Conservation (phyloP, 768 basidiomycete genomes). For the Leccinellum luteum region DNA sequence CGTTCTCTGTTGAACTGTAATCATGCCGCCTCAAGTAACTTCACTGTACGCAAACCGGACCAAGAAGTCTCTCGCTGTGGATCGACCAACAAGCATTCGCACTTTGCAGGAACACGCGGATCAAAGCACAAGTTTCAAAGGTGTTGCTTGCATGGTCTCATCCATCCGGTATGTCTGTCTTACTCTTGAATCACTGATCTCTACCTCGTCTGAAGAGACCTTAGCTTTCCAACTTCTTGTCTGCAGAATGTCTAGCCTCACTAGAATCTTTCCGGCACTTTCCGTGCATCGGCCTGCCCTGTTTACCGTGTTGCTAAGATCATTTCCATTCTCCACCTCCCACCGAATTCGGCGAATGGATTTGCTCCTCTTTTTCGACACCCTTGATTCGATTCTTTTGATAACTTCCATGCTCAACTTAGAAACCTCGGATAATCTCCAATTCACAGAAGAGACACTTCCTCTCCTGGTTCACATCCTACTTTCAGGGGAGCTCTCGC, state of each 20-base stretch:
- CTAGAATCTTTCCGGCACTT: conserved; percentile 50
- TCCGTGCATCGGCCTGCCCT: conserved; percentile 32
- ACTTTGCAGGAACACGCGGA: conserved; percentile 37
- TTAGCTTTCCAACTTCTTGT: conserved; percentile 30
- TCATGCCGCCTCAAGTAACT: conserved; percentile 32
- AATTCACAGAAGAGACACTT: conserved; percentile 64
- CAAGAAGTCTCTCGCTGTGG: conserved; percentile 56
- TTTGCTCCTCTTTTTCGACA: conserved; percentile 51
- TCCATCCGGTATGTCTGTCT: conserved; percentile 55
- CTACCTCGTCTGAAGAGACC: conserved; percentile 34
- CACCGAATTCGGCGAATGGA: conserved; percentile 60
- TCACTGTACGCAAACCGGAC: conserved; percentile 35
- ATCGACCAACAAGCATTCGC: conserved; percentile 51
- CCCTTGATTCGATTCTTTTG: conserved; percentile 51
- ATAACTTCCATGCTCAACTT: conserved; percentile 70
- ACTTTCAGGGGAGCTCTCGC: conserved; percentile 38
- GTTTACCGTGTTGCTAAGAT: conserved; percentile 37
- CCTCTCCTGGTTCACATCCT: conserved; percentile 74
- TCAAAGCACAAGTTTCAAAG: conserved; percentile 44
- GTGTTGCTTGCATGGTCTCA: conserved; percentile 79
- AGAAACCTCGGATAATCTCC: conserved; percentile 42
- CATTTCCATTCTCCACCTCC: conserved; percentile 37
- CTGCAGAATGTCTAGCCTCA: conserved; percentile 42
- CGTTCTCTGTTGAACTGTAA: conserved; percentile 59
- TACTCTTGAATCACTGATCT: conserved; percentile 58